Evolutionary conservation across 164 flowering plant genomes (phyloP), one percentile per base, ranked within the genome.

Genomic region (Nelumbo lutea): DNA sequence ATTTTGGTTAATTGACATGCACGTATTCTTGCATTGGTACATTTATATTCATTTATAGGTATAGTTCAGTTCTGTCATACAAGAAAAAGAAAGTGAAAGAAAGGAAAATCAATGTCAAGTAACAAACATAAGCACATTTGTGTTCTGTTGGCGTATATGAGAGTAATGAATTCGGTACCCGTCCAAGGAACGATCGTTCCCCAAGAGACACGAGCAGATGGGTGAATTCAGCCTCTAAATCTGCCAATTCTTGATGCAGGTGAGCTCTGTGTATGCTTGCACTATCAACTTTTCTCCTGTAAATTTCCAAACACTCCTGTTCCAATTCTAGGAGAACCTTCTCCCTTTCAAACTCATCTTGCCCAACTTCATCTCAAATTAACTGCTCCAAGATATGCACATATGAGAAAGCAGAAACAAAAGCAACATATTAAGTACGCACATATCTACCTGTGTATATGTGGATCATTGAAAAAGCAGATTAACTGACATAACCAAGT

Each of bases 321-420:
- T 95, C 97, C 42, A 95, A 72, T 53, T 90, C 93, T 48, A 90
- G 78, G 57, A 92, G 76, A 60, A 84, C 82, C 80, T 83, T 90
- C 72, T 89, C 97, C 71, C 90, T 83, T 70, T 84, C 93, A 65
- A 76, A 70, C 72, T 87, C 79, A 70, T 85, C 85, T 76, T 90
- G 93, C 56, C 99, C 99, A 27, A 95, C 90, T 79, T 95, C 99
- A 77, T 89, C 92, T 97, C 99, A 95, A 45, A 95, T 90, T 70
- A 88, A 79, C 99, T 92, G 84, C 48, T 70, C 57, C 61, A 57
- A 61, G 14, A 7, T 53, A 2, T 11, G 14, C 14, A 53, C 14
- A 53, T 10, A 15, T 11, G 3, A 53, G 14, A 53, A 46, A 46
- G 48, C 5, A 7, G 48, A 46, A 7, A 4, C 48, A 46, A 46